Conservation (phyloP, 345 rosid species). For the Brassica carinata region DNA sequence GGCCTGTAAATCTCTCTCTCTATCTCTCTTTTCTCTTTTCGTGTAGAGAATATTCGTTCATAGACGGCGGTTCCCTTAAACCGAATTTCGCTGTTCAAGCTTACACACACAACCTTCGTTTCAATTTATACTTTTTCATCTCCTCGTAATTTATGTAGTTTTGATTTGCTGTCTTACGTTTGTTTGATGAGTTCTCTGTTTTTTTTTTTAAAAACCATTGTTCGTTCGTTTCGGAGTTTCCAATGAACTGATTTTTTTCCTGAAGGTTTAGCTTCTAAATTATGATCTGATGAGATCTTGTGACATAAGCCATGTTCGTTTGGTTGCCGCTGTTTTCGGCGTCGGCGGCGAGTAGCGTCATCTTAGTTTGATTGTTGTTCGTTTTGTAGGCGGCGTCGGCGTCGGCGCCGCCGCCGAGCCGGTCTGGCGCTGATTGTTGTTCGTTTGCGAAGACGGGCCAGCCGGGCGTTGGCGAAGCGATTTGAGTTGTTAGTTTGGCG, state of each 20-base stretch:
- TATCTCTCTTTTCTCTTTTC: not conserved
- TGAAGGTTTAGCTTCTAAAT: not conserved
- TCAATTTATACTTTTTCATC: not conserved
- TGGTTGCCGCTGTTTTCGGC: too few relatives aligned
- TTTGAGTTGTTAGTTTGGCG: too few relatives aligned
- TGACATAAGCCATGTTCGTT: not conserved
- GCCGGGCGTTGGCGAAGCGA: too few relatives aligned
- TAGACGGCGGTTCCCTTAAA: not conserved
- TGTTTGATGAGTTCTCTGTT: constrained; percentile 2
- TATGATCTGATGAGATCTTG: not conserved
- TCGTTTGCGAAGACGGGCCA: too few relatives aligned
- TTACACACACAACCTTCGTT: not conserved
- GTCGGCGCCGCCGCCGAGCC: too few relatives aligned
- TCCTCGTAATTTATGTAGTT: not conserved
- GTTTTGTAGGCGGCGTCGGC: too few relatives aligned
- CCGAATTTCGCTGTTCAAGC: not conserved
- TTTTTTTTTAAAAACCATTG: not conserved
- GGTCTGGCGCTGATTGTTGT: too few relatives aligned
- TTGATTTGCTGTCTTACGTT: not conserved
- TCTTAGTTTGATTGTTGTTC: too few relatives aligned
- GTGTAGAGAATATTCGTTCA: not conserved
- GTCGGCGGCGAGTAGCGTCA: too few relatives aligned
- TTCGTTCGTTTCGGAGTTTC: not conserved
- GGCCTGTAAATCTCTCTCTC: constrained; percentile 69
- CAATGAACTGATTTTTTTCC: not conserved